Percentiles rank a stretch among this genome's conserved stretches.
phyloP scores from a whole-genome alignment of 768 basidiomycete species.

The Podaxis carcinomalis region DNA sequence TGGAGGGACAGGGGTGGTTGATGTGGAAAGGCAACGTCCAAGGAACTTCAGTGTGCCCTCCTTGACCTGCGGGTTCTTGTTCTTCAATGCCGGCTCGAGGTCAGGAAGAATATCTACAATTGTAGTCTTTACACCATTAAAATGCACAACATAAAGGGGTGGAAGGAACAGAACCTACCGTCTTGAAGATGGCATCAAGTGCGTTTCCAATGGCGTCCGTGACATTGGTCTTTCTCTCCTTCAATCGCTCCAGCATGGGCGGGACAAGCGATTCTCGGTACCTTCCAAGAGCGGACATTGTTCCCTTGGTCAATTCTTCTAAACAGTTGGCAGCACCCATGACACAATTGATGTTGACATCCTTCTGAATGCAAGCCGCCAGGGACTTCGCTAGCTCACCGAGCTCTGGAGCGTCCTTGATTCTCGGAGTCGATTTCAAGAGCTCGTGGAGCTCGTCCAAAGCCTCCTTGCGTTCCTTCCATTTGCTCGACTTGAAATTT shows the following conservation, averaged over 20 bases:
- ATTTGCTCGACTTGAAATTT: conserved; percentile 84
- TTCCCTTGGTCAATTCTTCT: conserved; percentile 80
- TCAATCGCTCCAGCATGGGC: conserved; percentile 81
- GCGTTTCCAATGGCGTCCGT: conserved; percentile 86
- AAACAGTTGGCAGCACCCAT: conserved; percentile 81
- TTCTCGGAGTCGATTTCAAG: conserved; percentile 64
- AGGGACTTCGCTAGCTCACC: conserved; percentile 73
- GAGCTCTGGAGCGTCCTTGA: conserved; percentile 78
- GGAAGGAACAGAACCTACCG: conserved; percentile 45
- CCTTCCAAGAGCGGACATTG: conserved; percentile 70
- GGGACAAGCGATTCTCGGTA: conserved; percentile 70
- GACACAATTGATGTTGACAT: conserved; percentile 96
- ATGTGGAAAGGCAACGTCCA: conserved; percentile 68
- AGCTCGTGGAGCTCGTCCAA: conserved; percentile 78
- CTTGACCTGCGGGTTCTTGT: conserved; percentile 97
- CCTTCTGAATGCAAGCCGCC: conserved; percentile 75
- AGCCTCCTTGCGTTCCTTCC: conserved; percentile 95
- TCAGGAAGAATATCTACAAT: conserved; percentile 83
- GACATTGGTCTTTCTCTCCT: conserved; percentile 90
- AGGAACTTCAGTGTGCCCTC: conserved; percentile 90
- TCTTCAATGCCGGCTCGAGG: conserved; percentile 67
- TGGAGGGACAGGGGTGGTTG: conserved; percentile 64
- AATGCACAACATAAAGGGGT: conserved; percentile 11
- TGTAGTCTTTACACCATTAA: conserved; percentile 48
- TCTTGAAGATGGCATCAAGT: conserved; percentile 82